phyloP scores from a whole-genome alignment of 2,329 filamentous ascomycete species.

The Endothia cerciana region DNA sequence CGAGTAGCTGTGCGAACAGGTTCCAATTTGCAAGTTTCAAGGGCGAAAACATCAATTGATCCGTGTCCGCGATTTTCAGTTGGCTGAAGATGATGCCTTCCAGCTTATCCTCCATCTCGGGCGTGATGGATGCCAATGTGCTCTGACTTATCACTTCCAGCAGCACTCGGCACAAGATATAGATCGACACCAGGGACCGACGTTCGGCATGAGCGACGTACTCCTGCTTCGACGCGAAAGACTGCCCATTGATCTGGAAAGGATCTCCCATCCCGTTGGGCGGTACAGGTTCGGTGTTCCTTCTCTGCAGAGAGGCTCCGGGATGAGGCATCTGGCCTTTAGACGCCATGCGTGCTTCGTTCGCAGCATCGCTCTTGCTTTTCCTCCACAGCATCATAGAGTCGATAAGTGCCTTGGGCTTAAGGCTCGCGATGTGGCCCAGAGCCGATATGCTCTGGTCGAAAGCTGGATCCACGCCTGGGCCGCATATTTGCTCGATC shows the following conservation, averaged over 20 bases:
- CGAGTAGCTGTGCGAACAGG: conserved; percentile 87
- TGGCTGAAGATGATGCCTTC: conserved; percentile 98
- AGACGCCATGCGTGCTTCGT: conserved; percentile 57
- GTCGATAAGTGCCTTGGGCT: conserved; percentile 93
- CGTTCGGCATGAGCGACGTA: conserved; percentile 81
- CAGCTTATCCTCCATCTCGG: conserved; percentile 90
- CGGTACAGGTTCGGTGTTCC: conserved; percentile 75
- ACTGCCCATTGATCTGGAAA: conserved; percentile 41
- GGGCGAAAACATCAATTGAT: conserved; percentile 76
- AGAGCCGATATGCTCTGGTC: conserved; percentile 93
- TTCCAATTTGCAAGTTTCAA: conserved; percentile 94
- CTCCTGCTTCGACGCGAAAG: conserved; percentile 63
- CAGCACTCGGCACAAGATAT: conserved; percentile 89
- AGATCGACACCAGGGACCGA: conserved; percentile 91
- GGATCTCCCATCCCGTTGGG: conserved; percentile 38
- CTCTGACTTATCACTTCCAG: conserved; percentile 95
- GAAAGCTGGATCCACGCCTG: conserved; percentile 83
- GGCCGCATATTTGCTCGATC: conserved; percentile 88
- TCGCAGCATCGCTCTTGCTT: conserved; percentile 88
- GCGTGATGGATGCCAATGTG: conserved; percentile 77
- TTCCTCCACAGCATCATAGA: conserved; percentile 99
- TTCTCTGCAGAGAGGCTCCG: conserved; percentile 59
- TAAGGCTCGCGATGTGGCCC: conserved; percentile 91
- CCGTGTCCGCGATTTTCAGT: conserved; percentile 83
- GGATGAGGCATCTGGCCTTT: conserved; percentile 34